Evolutionary conservation across 2,329 filamentous ascomycete species (phyloP).

Genomic region (Camillea tinctor): DNA sequence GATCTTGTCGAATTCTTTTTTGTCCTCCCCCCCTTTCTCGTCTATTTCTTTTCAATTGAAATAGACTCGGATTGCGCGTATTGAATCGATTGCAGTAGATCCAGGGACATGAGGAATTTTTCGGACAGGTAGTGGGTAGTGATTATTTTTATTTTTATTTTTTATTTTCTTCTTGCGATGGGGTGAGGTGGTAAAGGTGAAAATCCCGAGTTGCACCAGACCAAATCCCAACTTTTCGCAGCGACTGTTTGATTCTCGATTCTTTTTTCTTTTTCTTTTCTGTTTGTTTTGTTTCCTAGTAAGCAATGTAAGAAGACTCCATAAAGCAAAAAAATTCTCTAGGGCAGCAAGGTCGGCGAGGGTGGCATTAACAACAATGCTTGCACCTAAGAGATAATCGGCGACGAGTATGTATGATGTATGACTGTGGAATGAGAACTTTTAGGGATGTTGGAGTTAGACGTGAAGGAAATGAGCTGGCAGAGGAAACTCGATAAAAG

Average conservation of each 20-base stretch:
- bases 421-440: conserved; percentile 10
- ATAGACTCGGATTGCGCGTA: background rate
- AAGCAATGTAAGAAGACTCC: background rate
- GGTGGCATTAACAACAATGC: background rate
- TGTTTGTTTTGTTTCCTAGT: background rate
- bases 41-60: background rate
- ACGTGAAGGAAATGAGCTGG: conserved; percentile 10
- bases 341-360: background rate
- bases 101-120: background rate
- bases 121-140: background rate
- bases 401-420: background rate
- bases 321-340: background rate
- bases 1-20: background rate
- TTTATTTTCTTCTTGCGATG: background rate
- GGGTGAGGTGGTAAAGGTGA: background rate
- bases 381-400: background rate
- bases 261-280: no score
- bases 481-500: conserved; percentile 18
- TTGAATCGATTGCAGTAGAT: background rate
- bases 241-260: background rate
- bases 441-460: conserved; percentile 13
- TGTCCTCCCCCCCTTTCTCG: background rate
- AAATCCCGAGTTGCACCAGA: background rate
- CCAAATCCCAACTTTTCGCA: background rate
- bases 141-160: background rate